phyloP scores from a whole-genome alignment of 805 yeast species.

The Jamesozyma spencerorum region DNA sequence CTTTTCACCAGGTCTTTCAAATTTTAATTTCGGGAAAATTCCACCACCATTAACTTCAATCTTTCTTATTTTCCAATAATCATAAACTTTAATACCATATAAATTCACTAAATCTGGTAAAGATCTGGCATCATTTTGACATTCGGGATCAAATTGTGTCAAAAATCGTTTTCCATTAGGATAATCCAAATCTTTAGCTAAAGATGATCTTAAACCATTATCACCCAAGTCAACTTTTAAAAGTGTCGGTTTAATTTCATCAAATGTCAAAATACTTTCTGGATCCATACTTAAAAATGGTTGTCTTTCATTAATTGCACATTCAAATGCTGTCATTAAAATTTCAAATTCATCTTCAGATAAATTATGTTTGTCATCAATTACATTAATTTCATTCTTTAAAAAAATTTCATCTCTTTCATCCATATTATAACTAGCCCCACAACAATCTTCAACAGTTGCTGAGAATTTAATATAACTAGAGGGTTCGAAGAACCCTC shows the following conservation, averaged over 20 bases:
- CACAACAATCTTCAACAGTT: constrained; percentile 90
- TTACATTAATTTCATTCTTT: constrained; percentile 12
- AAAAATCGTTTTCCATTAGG: constrained; percentile 38
- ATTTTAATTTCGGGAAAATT: constrained; percentile 65
- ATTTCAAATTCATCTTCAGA: constrained; percentile 82
- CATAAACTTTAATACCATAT: constrained; percentile 62
- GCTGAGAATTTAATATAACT: constrained; percentile 83
- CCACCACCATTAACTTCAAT: constrained; percentile 59
- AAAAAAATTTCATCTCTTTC: constrained; percentile 74
- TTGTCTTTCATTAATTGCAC: constrained; percentile 66
- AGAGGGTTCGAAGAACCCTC: constrained; percentile 60
- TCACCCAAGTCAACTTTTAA: constrained; percentile 32
- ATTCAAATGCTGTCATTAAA: constrained; percentile 64
- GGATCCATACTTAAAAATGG: constrained; percentile 87
- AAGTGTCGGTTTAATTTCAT: constrained; percentile 53
- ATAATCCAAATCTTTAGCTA: constrained; percentile 47
- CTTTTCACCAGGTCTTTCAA: constrained; percentile 79
- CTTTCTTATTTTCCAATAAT: constrained; percentile 74
- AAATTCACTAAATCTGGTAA: constrained; percentile 40
- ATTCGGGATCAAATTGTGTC: constrained; percentile 41
- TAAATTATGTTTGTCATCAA: constrained; percentile 32
- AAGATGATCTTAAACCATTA: constrained; percentile 47
- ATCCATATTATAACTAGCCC: constrained; percentile 82
- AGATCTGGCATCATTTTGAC: constrained; percentile 35
- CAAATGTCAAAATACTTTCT: constrained; percentile 55